Percentiles rank a stretch among this genome's conserved stretches.
These are phyloP conservation scores for Malus sieversii DNA, from an alignment of 306 rosid genomes.

Conservation along the genomic window DNA sequence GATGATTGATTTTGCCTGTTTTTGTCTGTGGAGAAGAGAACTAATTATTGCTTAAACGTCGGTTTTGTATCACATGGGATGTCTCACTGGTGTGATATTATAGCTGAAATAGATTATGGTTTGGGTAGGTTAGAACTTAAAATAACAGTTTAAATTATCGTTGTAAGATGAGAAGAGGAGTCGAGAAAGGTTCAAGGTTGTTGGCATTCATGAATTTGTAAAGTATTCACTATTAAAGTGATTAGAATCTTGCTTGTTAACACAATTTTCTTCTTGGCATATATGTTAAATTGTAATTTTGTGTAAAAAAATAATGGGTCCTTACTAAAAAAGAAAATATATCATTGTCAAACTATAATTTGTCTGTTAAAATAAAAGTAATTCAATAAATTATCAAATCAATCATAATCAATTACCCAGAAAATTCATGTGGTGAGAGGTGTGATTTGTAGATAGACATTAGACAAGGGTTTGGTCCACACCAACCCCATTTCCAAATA, in stretches of 20 bases:
- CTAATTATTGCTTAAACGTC: constrained; percentile 31
- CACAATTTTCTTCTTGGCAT: background rate
- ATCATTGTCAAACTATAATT: no score
- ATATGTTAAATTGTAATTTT: no score
- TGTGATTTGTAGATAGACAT: background rate
- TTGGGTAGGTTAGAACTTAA: background rate
- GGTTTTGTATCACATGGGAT: constrained; percentile 56
- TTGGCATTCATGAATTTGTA: background rate
- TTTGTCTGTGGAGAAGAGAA: constrained; percentile 19
- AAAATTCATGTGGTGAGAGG: background rate
- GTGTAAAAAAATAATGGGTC: background rate
- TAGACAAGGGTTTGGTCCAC: background rate
- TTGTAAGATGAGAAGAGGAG: background rate
- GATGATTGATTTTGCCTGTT: constrained; percentile 13
- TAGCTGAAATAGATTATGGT: background rate
- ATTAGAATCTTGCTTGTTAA: background rate
- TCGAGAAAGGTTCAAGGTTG: background rate
- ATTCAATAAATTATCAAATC: background rate
- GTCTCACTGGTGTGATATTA: constrained; percentile 28
- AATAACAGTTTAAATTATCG: background rate
- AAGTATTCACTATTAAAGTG: background rate
- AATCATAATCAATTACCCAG: background rate
- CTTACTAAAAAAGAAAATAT: no score
- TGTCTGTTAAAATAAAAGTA: background rate
- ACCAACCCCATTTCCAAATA: background rate